Percentiles rank a stretch among this genome's conserved stretches.
Conservation (phyloP, 2,329 filamentous ascomycete genomes). For the Fusarium phyllophilum region DNA sequence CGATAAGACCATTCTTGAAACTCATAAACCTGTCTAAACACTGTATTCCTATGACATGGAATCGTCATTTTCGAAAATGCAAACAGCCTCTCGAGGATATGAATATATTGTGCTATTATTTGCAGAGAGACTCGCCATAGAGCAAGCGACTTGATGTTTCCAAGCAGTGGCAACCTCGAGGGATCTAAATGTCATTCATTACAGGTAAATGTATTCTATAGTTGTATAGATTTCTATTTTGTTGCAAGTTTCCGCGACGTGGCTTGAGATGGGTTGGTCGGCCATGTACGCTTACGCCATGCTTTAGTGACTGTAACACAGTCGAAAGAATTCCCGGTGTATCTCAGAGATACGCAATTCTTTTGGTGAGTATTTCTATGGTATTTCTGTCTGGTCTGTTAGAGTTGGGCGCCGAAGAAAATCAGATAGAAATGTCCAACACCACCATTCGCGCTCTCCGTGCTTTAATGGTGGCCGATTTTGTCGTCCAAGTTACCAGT, state of each 20-base stretch:
- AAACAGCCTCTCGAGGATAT: too few relatives aligned
- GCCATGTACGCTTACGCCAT: not conserved
- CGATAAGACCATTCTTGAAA: fast-evolving
- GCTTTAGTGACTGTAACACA: too few relatives aligned
- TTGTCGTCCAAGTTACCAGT: not conserved
- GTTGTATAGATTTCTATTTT: not conserved
- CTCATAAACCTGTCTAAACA: fast-evolving
- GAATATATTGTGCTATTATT: not conserved
- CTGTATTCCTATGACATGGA: not conserved
- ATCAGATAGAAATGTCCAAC: not conserved
- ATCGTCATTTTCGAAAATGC: not conserved
- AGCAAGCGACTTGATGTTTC: not conserved
- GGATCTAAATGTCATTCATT: not conserved
- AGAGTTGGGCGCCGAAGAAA: not conserved
- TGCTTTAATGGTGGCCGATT: not conserved
- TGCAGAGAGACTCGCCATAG: not conserved
- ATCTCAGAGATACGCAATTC: not conserved
- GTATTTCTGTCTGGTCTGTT: not conserved
- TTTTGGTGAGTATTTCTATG: not conserved
- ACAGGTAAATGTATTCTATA: not conserved
- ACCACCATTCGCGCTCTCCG: not conserved
- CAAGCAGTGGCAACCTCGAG: too few relatives aligned
- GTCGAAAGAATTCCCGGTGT: too few relatives aligned
- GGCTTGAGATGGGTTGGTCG: not conserved
- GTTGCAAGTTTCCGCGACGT: not conserved